phyloP scores from a whole-genome alignment of 305 asterid species.

The Plantago rigida region DNA sequence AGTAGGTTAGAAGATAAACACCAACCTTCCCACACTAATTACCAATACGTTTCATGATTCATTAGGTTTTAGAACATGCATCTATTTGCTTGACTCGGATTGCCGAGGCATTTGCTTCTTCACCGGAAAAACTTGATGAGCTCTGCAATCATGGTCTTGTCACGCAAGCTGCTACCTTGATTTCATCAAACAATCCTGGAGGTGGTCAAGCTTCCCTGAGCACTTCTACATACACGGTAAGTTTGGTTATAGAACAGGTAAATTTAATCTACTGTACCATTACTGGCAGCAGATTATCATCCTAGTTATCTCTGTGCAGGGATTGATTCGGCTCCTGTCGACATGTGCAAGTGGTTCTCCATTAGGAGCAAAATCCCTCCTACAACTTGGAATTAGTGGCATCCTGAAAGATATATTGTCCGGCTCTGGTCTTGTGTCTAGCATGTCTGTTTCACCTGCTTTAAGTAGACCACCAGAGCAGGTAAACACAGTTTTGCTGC shows the following conservation, averaged over 20 bases:
- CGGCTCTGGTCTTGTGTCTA: conserved; percentile 71
- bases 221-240: conserved; percentile 86
- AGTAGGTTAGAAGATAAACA: neutral
- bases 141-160: conserved; percentile 94
- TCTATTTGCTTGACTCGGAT: conserved; percentile 93
- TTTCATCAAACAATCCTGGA: conserved; percentile 77
- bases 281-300: conserved; percentile 11
- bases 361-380: conserved; percentile 73
- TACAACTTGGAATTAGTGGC: conserved; percentile 87
- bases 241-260: neutral
- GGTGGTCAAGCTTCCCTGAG: conserved; percentile 92
- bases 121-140: conserved; percentile 86
- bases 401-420: conserved; percentile 81
- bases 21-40: conserved; percentile 4
- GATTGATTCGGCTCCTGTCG: conserved; percentile 84
- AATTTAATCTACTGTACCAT: too few relatives aligned
- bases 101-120: conserved; percentile 92
- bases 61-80: conserved; percentile 88
- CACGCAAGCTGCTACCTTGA: conserved; percentile 78
- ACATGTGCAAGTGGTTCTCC: conserved; percentile 93
- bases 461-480: conserved; percentile 92
- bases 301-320: conserved; percentile 39
- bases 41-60: conserved; percentile 18
- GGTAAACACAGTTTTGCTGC: conserved; percentile 31
- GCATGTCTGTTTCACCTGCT: conserved; percentile 87